Percentiles rank a stretch among this genome's conserved stretches.
phyloP scores from a whole-genome alignment of 1,139 yeast species.

The Pneumocystis oryctolagi region DNA sequence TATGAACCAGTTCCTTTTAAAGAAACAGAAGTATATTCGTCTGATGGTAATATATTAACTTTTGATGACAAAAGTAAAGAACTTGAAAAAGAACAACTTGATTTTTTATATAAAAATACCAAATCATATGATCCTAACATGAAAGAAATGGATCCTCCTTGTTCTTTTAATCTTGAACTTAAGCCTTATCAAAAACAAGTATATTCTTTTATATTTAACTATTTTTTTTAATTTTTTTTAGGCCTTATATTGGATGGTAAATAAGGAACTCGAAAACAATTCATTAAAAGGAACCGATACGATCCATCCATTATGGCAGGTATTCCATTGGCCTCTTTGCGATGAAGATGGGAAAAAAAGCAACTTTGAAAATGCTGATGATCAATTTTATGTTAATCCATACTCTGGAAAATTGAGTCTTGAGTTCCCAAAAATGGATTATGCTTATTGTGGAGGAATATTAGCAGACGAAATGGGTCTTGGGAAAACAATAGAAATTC shows the following conservation, averaged over 20 bases:
- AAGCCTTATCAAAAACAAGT: conserved; percentile 57
- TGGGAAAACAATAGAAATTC: conserved; percentile 78
- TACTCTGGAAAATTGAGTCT: conserved; percentile 69
- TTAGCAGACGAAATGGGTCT: conserved; percentile 97
- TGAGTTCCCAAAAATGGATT: conserved; percentile 38
- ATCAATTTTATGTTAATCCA: conserved; percentile 57
- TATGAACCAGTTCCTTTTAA: conserved; percentile 9
- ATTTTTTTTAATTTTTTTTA: not conserved
- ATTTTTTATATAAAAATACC: conserved; percentile 55
- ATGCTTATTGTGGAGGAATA: conserved; percentile 62
- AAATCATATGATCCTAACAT: conserved; percentile 32
- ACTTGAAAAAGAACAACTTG: conserved; percentile 46
- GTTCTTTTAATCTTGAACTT: conserved; percentile 41
- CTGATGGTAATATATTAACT: conserved; percentile 4
- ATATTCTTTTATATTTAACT: conserved; percentile 10
- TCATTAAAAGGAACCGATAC: conserved; percentile 31
- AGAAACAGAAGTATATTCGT: conserved; percentile 3
- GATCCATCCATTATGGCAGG: conserved; percentile 79
- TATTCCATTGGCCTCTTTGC: conserved; percentile 56
- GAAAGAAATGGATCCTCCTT: conserved; percentile 46
- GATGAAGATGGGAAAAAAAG: not conserved
- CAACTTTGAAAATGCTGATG: conserved; percentile 8
- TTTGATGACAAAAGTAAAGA: conserved; percentile 22
- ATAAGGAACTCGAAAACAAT: conserved; percentile 35
- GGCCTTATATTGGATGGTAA: conserved; percentile 27